A percentile compares a stretch with the other conserved stretches of the same genome.
phyloP scores from a whole-genome alignment of 2,329 filamentous ascomycete genomes.

The Lachnellula cervina region DNA sequence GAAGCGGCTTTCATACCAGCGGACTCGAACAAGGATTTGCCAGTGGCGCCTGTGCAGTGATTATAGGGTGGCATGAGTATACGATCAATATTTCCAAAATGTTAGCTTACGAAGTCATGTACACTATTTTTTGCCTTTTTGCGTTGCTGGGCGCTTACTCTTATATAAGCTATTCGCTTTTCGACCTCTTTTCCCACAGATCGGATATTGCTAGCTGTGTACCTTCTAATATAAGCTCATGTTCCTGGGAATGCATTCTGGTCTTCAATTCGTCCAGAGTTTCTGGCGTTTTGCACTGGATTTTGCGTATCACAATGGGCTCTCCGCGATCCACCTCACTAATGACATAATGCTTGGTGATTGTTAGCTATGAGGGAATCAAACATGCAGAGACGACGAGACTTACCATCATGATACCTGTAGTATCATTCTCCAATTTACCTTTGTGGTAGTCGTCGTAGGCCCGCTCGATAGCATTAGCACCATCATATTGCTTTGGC shows the following conservation, averaged over 20 bases:
- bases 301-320: slow-evolving; percentile 65
- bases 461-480: slow-evolving; percentile 71
- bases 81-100: neutral
- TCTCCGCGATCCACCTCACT: slow-evolving; percentile 74
- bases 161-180: neutral
- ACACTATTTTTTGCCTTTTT: neutral
- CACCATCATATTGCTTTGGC: slow-evolving; percentile 68
- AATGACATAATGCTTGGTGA: slow-evolving; percentile 64
- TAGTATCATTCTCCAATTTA: slow-evolving; percentile 60
- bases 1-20: neutral
- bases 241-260: slow-evolving; percentile 72
- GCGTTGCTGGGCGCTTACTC: neutral
- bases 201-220: slow-evolving; percentile 47
- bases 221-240: slow-evolving; percentile 73
- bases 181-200: slow-evolving; percentile 30
- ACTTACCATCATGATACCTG: slow-evolving; percentile 69
- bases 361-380: too few species aligned
- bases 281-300: slow-evolving; percentile 62
- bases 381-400: too few species aligned
- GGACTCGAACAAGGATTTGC: slow-evolving; percentile 5
- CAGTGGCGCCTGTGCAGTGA: slow-evolving; percentile 3
- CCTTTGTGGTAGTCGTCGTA: slow-evolving; percentile 64
- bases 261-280: slow-evolving; percentile 61
- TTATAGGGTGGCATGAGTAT: neutral
- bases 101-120: slow-evolving; percentile 6